Evolutionary conservation across 768 basidiomycete species (phyloP).

Genomic region (Solioccasus polychromus): DNA sequence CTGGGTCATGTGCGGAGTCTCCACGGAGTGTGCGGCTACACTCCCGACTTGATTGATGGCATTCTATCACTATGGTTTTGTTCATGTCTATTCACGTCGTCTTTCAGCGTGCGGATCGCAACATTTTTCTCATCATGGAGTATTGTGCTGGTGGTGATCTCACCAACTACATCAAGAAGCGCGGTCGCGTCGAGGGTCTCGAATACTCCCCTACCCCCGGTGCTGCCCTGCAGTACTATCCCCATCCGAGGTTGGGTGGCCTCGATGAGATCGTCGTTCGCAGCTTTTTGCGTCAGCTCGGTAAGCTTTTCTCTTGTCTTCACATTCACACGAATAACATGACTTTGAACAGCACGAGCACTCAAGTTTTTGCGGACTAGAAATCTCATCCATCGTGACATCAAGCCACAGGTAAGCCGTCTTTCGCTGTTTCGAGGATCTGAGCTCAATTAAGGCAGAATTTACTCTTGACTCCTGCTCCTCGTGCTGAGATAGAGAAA

Average conservation of each 20-base stretch:
- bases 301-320: slow-evolving; percentile 37
- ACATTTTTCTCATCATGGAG: slow-evolving; percentile 96
- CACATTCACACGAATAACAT: background rate
- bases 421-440: background rate
- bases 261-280: slow-evolving; percentile 87
- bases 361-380: slow-evolving; percentile 87
- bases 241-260: slow-evolving; percentile 88
- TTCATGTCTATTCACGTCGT: slow-evolving; percentile 13
- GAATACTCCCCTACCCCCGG: slow-evolving; percentile 74
- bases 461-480: slow-evolving; percentile 81
- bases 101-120: slow-evolving; percentile 63
- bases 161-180: slow-evolving; percentile 94
- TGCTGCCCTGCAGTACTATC: slow-evolving; percentile 77
- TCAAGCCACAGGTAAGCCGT: slow-evolving; percentile 80
- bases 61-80: background rate
- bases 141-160: slow-evolving; percentile 96
- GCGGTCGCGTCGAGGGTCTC: slow-evolving; percentile 88
- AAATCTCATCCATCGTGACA: slow-evolving; percentile 93
- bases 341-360: slow-evolving; percentile 70
- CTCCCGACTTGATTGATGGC: background rate
- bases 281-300: slow-evolving; percentile 88
- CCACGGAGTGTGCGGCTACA: background rate
- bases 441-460: slow-evolving; percentile 52
- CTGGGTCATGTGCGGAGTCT: background rate
- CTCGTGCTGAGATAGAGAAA: slow-evolving; percentile 72